Evolutionary conservation across 1,284 basidiomycete species (phyloP), one percentile per base, ranked within the genome.

Genomic region (Leccinum insolens): DNA sequence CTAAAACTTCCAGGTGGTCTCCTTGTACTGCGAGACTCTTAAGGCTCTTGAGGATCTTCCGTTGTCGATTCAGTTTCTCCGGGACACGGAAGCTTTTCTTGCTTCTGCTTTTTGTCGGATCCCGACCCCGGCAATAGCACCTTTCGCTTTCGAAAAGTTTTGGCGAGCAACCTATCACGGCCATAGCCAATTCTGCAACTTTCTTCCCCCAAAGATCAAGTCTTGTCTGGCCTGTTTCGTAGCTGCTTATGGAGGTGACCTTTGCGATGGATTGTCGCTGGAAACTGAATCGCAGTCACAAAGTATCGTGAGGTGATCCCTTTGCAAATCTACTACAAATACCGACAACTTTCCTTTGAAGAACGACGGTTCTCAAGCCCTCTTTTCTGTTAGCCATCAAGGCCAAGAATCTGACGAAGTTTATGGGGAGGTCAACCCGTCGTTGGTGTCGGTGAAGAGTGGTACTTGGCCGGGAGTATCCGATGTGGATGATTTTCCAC

Each of bases 131-230:
- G 83, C 82, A 6, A 76, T 80, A 17, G 88, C 85, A 3, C 83
- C 84, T 1, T 70, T 82, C 8, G 81, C 84, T 1, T 90, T 89
- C 69, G 78, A 81, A 67, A 75, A 71, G 3, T 88, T 84, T 70
- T 88, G 86, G 86, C 79, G 79, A 37, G 75, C 74, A 49, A 86
- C 83, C 3, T 88, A 86, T 69, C 80, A 84, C 44, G 75, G 75
- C 15, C 75, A 71, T 37, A 72, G 74, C 37, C 75, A 82, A 41
- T 80, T 82, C 34, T 73, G 71, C 62, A 49, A 69, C 0, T 64
- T 72, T 15, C 81, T 84, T 67, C 83, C 86, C 0, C 69, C 72
- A 8, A 76, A 75, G 31, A 75, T 86, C 63, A 79, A 77, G 46
- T 76, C 74, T 44, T 83, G 80, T 67, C 71, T 87, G 52, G 74